Evolutionary conservation across 331 rosid species (phyloP), one percentile per base, ranked within the genome.

Genomic region (Malus hybrid): DNA sequence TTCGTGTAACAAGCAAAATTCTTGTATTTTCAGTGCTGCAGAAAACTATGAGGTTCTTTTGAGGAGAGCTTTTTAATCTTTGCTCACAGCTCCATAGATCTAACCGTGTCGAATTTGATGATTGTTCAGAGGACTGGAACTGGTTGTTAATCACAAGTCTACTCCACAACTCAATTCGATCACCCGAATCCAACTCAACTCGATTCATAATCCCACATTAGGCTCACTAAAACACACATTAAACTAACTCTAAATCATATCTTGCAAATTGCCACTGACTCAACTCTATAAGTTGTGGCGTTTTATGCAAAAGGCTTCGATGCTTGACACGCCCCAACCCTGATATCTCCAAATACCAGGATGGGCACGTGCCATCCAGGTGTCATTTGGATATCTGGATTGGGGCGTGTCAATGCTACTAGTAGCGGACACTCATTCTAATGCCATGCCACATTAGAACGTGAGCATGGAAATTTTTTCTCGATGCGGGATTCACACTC

Each of bases 381-480:
- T 24, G 24, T 24, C 24, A 24, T 24, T 24, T 24, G 24, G 24
- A 24, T 24, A 24, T 24, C 24, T 24, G 24, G 24, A 24, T 24
- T 24, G 24, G 24, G 24, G 24, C 24, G 24, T 24, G 24, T 24
- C 24, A 24, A 24, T 24, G 24, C 24, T 24, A 24, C 1, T 24
- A 24, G 24, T 24, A 24, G 24, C 24, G 24, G 24, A 24, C 24
- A 24, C 24, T 24, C 24, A 24, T 24, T 24, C 24, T 34, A 34
- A 34, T 34, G 39, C 10, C 42, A 14, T 5, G 1, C n/a, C 20
- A 2, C 4, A 1, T 16, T 6, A 16, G 0, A 16, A 52, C 0
- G 0, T 52, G 57, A 52, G 57, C 57, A 16, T 52, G 1, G 0
- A 15, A 50, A 6, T 0, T 2, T 16, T 16, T 52, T 16, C 4